phyloP scores from a whole-genome alignment of 2,329 filamentous ascomycete species.

The Boeremia exigua region DNA sequence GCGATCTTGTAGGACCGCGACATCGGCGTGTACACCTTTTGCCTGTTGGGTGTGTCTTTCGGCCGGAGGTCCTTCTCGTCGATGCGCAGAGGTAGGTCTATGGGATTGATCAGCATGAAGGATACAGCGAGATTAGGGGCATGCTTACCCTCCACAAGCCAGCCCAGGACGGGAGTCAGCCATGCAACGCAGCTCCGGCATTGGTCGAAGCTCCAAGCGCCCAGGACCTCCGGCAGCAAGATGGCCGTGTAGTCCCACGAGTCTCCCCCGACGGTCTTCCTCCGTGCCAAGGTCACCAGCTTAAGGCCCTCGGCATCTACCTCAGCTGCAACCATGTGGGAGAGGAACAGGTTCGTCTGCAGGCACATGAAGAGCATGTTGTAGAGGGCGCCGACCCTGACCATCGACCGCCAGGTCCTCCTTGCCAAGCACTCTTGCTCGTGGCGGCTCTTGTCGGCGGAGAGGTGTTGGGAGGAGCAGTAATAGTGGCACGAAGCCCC shows the following conservation, averaged over 20 bases:
- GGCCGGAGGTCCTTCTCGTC: not conserved
- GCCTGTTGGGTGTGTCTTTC: not conserved
- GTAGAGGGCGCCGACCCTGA: not conserved
- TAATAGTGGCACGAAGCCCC: not conserved
- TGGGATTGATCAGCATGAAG: not conserved
- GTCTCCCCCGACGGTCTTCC: not conserved
- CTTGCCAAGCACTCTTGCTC: not conserved
- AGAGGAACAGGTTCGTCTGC: not conserved
- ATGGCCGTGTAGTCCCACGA: not conserved
- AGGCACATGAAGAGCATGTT: slow-evolving; percentile 1
- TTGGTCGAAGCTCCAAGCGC: slow-evolving; percentile 1
- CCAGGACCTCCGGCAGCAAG: not conserved
- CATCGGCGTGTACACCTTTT: not conserved
- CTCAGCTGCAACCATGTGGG: not conserved
- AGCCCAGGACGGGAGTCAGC: not conserved
- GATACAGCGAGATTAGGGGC: not conserved
- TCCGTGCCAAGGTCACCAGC: not conserved
- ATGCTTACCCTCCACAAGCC: not conserved
- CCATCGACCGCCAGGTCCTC: not conserved
- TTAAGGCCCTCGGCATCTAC: not conserved
- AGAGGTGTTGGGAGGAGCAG: not conserved
- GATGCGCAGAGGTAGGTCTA: not conserved
- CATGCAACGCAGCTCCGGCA: not conserved
- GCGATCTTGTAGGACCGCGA: not conserved
- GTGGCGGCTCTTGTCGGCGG: not conserved